Conservation (phyloP, 1,139 yeast genomes). For the Suhomyces kunorum region DNA sequence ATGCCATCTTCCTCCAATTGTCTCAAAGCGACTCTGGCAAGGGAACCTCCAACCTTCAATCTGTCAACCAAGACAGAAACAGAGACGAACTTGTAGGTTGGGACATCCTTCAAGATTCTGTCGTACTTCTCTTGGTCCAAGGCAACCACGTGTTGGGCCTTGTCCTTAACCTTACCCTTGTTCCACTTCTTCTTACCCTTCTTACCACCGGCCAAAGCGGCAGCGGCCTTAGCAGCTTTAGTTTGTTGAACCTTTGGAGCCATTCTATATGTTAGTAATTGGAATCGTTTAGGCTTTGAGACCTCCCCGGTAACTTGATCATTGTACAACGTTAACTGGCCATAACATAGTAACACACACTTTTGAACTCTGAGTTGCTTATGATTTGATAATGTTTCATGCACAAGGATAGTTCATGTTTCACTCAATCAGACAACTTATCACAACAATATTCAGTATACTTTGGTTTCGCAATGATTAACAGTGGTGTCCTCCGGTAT, state of each 20-base stretch:
- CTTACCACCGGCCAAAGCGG: slow-evolving; percentile 99
- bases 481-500: too few relatives aligned
- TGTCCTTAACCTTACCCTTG: slow-evolving; percentile 99
- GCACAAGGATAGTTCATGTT: too few relatives aligned
- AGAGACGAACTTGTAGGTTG: slow-evolving; percentile 97
- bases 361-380: too few relatives aligned
- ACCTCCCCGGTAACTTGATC: too few relatives aligned
- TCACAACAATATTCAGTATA: too few relatives aligned
- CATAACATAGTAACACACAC: too few relatives aligned
- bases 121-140: slow-evolving; percentile 98
- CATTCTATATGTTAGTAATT: slow-evolving; percentile 62
- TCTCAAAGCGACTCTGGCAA: slow-evolving; percentile 97
- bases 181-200: slow-evolving; percentile 99
- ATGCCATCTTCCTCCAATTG: slow-evolving; percentile 95
- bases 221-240: slow-evolving; percentile 99
- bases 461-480: too few relatives aligned
- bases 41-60: slow-evolving; percentile 98
- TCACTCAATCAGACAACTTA: neutral
- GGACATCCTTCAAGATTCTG: slow-evolving; percentile 99
- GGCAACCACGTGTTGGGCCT: slow-evolving; percentile 98
- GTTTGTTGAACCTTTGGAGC: slow-evolving; percentile 99
- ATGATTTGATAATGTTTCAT: too few relatives aligned
- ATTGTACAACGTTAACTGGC: too few relatives aligned
- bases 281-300: neutral
- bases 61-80: slow-evolving; percentile 98